Evolutionary conservation across 1,284 basidiomycete species (phyloP).

Genomic region (Puccinia polysora): DNA sequence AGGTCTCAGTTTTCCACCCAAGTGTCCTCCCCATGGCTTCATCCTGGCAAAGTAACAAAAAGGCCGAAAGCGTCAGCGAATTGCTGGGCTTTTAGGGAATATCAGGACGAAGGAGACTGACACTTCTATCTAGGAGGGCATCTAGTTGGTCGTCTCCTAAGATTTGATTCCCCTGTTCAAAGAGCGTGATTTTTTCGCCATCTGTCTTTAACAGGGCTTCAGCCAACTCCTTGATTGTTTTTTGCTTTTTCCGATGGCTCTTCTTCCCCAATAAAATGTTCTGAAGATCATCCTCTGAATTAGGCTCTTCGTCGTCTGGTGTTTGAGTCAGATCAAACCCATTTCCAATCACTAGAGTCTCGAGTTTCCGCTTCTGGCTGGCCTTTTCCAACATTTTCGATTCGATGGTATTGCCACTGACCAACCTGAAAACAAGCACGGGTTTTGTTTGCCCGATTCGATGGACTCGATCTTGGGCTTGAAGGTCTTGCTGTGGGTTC

Average conservation of each 20-base stretch:
- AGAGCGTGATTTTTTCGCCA: slow-evolving; percentile 82
- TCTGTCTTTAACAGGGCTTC: slow-evolving; percentile 74
- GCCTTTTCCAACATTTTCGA: slow-evolving; percentile 85
- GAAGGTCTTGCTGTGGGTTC: slow-evolving; percentile 92
- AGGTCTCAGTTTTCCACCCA: slow-evolving; percentile 25
- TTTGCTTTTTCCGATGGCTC: slow-evolving; percentile 51
- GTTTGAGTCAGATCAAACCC: slow-evolving; percentile 56
- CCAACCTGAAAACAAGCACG: slow-evolving; percentile 68
- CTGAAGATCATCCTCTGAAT: slow-evolving; percentile 41
- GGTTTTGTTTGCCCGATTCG: slow-evolving; percentile 41
- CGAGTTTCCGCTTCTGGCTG: slow-evolving; percentile 77
- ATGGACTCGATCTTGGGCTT: slow-evolving; percentile 79
- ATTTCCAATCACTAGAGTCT: slow-evolving; percentile 89
- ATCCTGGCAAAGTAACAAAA: slow-evolving; percentile 29
- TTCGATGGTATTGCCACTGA: slow-evolving; percentile 78
- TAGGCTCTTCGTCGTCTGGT: slow-evolving; percentile 52
- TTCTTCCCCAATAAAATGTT: slow-evolving; percentile 29
- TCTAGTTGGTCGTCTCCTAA: slow-evolving; percentile 71
- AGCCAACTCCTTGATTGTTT: slow-evolving; percentile 75
- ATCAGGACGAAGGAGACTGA: not conserved
- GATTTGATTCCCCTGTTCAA: slow-evolving; percentile 69
- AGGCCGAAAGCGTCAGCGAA: not conserved
- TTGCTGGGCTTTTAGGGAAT: not conserved
- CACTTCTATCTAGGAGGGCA: slow-evolving; percentile 67
- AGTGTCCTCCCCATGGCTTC: slow-evolving; percentile 39